These are phyloP conservation scores for Adansonia grandidieri DNA, from an alignment of 441 rosid genomes.

Conservation along the genomic window DNA sequence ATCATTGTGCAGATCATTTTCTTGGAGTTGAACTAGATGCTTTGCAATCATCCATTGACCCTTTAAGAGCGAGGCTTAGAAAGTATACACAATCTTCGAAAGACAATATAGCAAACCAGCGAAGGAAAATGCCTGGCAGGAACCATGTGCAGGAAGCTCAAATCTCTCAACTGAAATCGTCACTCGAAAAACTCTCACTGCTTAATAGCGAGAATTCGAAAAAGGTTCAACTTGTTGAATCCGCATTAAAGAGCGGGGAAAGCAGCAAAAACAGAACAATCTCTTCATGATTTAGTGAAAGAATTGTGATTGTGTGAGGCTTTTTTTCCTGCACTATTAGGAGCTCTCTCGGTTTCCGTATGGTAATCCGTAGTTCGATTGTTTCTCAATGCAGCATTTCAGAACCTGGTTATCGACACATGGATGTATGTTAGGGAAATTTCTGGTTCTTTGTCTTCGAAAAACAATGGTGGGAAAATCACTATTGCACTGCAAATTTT, in stretches of 20 bases:
- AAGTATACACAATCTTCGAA: slow-evolving; percentile 53
- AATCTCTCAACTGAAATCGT: slow-evolving; percentile 71
- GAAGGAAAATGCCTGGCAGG: slow-evolving; percentile 40
- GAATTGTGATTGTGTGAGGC: neutral
- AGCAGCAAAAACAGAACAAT: slow-evolving; percentile 32
- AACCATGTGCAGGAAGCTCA: slow-evolving; percentile 56
- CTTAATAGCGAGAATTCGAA: slow-evolving; percentile 70
- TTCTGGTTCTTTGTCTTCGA: neutral
- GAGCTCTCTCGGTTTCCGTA: too few species aligned
- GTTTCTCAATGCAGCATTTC: neutral
- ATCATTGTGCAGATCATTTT: slow-evolving; percentile 60
- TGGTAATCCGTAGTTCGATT: neutral
- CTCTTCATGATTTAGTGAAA: neutral
- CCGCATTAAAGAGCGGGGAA: slow-evolving; percentile 60
- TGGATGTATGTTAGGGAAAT: neutral
- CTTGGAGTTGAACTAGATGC: slow-evolving; percentile 77
- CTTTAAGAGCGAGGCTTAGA: slow-evolving; percentile 64
- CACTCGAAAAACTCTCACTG: slow-evolving; percentile 72
- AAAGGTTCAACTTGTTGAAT: slow-evolving; percentile 72
- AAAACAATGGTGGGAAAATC: neutral
- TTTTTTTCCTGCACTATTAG: too few species aligned
- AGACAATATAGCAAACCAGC: slow-evolving; percentile 35
- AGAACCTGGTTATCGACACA: neutral
- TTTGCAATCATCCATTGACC: slow-evolving; percentile 68
- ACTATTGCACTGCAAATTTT: too few species aligned